Evolutionary conservation across 2,329 filamentous ascomycete species (phyloP), one percentile per base, ranked within the genome.

Genomic region (Chrysosporium queenslandicum): DNA sequence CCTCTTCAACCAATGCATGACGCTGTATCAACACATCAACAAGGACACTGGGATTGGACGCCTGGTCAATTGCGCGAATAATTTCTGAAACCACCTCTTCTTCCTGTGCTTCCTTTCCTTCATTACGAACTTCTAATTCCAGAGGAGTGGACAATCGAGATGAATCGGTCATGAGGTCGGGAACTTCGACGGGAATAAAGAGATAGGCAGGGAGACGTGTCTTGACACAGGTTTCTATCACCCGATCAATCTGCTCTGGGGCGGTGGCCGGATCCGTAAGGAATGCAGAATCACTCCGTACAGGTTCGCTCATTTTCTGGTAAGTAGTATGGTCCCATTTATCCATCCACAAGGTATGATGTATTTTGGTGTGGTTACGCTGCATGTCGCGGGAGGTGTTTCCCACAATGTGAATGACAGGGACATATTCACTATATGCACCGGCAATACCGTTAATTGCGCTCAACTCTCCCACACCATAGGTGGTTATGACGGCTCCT

Each of bases 341-440:
- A 12, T 59, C 55, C 23, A 58, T 62, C 55, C 55, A 56, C 9
- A 68, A 57, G 11, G 65, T 65, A 53, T 68, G 65, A 53, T 68
- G 65, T 41, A 67, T 58, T 16, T 55, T 58, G 60, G 70, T 68
- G 39, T 73, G 72, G 56, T 69, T 64, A 53, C 67, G 69, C 59
- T 78, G 75, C 4, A 72, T 72, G 14, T 66, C 56, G 11, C 74
- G 76, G 16, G 69, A 71, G 0, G 76, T 75, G 20, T 72, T 72
- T 9, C 76, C 76, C 37, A 84, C 81, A 52, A 85, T 81, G 58
- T 79, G 77, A 25, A 86, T 78, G 6, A 79, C 73, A 30, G 71
- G 69, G 4, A 76, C 74, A 68, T 78, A 81, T 64, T 81, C 71
- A 1, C 79, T 77, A 63, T 83, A 84, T 5, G 75, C 67, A 54